Conservation (phyloP, 441 rosid genomes). For the Kokia cookei region DNA sequence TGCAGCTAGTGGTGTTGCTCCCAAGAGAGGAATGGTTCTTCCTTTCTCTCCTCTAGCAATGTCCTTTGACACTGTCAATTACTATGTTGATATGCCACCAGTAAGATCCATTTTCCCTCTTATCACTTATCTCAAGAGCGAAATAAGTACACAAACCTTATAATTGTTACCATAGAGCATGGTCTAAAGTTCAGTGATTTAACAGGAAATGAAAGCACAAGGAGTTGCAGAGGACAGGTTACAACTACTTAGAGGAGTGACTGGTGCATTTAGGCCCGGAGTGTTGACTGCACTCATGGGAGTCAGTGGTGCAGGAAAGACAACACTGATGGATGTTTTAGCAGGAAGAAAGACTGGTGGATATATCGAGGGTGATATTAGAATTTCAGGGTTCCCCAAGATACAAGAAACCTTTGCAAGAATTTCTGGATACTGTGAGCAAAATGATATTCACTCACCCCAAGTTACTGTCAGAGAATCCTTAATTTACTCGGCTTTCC, state of each 20-base stretch:
- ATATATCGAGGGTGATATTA: conserved; percentile 75
- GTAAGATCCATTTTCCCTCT: conserved; percentile 30
- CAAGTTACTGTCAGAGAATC: conserved; percentile 87
- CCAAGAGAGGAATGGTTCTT: conserved; percentile 84
- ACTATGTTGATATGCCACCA: conserved; percentile 86
- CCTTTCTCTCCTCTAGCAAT: conserved; percentile 87
- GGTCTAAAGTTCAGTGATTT: not conserved
- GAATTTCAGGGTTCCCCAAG: conserved; percentile 81
- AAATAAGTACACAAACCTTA: not conserved
- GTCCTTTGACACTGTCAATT: conserved; percentile 70
- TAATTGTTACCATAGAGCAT: not conserved
- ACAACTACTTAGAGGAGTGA: conserved; percentile 63
- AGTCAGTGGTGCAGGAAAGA: conserved; percentile 97
- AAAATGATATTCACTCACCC: conserved; percentile 85
- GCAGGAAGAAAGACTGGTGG: conserved; percentile 94
- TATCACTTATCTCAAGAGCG: not conserved
- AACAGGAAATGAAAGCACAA: conserved; percentile 88
- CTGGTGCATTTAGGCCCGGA: conserved; percentile 89
- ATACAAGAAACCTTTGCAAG: conserved; percentile 96
- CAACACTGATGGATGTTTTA: conserved; percentile 93
- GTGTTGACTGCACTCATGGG: conserved; percentile 94
- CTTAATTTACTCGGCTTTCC: conserved; percentile 83
- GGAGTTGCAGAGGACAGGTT: conserved; percentile 66
- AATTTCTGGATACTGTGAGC: conserved; percentile 94
- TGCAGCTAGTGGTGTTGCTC: conserved; percentile 27